phyloP scores from a whole-genome alignment of 1,284 basidiomycete genomes.

The Entoloma clypeatum region DNA sequence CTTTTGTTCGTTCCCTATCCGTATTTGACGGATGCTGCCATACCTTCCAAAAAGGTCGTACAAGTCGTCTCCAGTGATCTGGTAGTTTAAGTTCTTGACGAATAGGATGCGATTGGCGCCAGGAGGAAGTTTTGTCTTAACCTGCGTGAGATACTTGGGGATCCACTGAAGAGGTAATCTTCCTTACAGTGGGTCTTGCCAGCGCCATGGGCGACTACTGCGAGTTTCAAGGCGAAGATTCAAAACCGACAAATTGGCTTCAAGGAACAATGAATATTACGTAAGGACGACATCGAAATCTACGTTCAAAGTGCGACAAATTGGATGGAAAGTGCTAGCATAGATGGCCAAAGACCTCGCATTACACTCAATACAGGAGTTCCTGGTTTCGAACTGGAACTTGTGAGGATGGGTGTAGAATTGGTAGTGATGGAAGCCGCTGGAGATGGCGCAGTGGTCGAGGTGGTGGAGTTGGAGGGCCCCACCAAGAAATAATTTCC shows the following conservation, averaged over 20 bases:
- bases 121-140: slow-evolving; percentile 75
- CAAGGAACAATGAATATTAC: too few relatives aligned
- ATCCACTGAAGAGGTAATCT: slow-evolving; percentile 12
- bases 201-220: slow-evolving; percentile 55
- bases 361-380: too few relatives aligned
- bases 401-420: slow-evolving; percentile 9
- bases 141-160: slow-evolving; percentile 10
- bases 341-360: too few relatives aligned
- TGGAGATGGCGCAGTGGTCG: slow-evolving; percentile 6
- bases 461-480: slow-evolving; percentile 22
- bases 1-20: slow-evolving; percentile 89
- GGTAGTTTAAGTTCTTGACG: slow-evolving; percentile 92
- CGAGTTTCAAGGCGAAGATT: too few relatives aligned
- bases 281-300: too few relatives aligned
- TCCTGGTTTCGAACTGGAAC: too few relatives aligned
- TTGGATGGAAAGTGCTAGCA: too few relatives aligned
- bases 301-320: too few relatives aligned
- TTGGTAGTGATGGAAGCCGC: slow-evolving; percentile 10
- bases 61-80: slow-evolving; percentile 89
- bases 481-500: slow-evolving; percentile 38
- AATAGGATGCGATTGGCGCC: slow-evolving; percentile 84
- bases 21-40: slow-evolving; percentile 93
- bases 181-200: slow-evolving; percentile 62
- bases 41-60: slow-evolving; percentile 98
- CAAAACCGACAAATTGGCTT: too few relatives aligned